Percentiles rank a stretch among this genome's conserved stretches.
phyloP scores from a whole-genome alignment of 2,329 filamentous ascomycete genomes.

The Thelonectria rubi region DNA sequence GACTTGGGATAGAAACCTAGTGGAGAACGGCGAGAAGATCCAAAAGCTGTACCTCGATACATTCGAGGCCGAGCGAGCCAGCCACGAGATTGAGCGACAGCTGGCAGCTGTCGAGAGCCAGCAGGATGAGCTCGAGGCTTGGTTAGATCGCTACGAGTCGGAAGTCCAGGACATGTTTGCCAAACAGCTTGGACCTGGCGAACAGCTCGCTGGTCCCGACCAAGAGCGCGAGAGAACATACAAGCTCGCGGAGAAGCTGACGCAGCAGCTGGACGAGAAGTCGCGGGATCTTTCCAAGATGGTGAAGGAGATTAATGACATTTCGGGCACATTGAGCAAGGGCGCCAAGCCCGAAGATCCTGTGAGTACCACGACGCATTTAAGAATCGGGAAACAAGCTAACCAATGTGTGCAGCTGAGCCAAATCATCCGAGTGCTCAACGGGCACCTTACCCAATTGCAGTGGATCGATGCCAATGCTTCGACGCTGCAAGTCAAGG shows the following conservation, averaged over 20 bases:
- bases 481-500: conserved; percentile 81
- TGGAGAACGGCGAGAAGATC: conserved; percentile 95
- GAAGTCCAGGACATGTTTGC: conserved; percentile 91
- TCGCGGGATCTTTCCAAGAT: conserved; percentile 92
- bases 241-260: conserved; percentile 92
- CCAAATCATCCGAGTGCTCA: conserved; percentile 94
- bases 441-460: conserved; percentile 88
- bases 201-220: conserved; percentile 85
- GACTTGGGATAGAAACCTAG: conserved; percentile 89
- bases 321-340: conserved; percentile 89
- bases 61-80: conserved; percentile 92
- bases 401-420: conserved; percentile 70
- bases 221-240: conserved; percentile 96
- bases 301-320: conserved; percentile 97
- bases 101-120: conserved; percentile 89
- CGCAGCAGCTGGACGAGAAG: conserved; percentile 91
- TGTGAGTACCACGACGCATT: conserved; percentile 61
- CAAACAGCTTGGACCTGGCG: conserved; percentile 78
- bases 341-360: conserved; percentile 88
- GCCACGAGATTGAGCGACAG: conserved; percentile 92
- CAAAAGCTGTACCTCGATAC: conserved; percentile 91
- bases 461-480: conserved; percentile 94
- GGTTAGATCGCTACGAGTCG: conserved; percentile 89
- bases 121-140: conserved; percentile 87
- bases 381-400: conserved; percentile 31